These are phyloP conservation scores for Fusarium keratoplasticum DNA, from an alignment of 2,329 filamentous ascomycete genomes.

Conservation along the genomic window DNA sequence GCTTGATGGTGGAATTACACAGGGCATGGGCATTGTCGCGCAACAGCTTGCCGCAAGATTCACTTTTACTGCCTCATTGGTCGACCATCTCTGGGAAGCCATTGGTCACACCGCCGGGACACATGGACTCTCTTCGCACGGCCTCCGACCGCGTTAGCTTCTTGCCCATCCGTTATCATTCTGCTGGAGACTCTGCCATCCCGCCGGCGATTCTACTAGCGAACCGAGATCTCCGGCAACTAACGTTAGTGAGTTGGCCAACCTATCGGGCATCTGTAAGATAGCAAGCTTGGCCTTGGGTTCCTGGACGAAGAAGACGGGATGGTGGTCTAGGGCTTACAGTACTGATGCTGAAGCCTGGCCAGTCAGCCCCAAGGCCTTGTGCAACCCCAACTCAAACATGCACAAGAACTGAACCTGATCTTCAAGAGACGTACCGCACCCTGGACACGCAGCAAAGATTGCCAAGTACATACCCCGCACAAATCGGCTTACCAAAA, in stretches of 20 bases:
- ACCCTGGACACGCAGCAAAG: background rate
- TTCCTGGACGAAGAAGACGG: background rate
- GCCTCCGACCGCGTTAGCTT: background rate
- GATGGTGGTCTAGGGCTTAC: background rate
- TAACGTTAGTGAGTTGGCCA: background rate
- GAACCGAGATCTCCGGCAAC: background rate
- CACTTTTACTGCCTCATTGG: background rate
- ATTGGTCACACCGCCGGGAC: background rate
- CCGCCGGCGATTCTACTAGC: background rate
- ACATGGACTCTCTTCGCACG: background rate
- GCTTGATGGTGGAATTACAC: background rate
- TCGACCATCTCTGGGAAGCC: background rate
- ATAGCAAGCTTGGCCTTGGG: background rate
- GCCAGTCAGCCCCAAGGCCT: background rate
- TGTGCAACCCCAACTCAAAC: background rate
- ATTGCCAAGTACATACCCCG: conserved; percentile 31
- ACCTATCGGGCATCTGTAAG: background rate
- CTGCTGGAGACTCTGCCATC: background rate
- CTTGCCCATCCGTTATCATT: background rate
- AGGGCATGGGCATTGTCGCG: background rate
- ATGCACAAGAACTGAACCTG: background rate
- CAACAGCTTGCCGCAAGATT: background rate
- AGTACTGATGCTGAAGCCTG: background rate
- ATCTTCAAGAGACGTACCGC: background rate
- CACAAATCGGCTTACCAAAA: conserved; percentile 23